Evolutionary conservation across 176 grass and related monocot genomes (phyloP).

Genomic region (Leersia perrieri): DNA sequence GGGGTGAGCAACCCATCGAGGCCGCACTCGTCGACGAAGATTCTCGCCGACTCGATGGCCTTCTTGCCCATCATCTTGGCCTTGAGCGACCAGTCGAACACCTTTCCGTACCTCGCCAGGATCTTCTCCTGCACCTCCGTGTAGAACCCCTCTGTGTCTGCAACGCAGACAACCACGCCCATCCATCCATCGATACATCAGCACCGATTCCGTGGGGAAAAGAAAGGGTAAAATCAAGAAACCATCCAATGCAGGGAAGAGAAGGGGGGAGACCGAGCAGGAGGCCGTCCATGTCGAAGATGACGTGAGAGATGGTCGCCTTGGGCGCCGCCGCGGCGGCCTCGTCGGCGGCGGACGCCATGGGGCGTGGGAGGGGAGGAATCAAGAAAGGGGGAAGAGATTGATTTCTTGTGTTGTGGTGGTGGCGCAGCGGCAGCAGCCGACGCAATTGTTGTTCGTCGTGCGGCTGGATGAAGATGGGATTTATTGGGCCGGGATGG

Average conservation of each 20-base stretch:
- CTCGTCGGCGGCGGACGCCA: conserved; percentile 37
- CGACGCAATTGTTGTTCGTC: too few relatives aligned
- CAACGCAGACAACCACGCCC: background rate
- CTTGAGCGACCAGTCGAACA: conserved; percentile 94
- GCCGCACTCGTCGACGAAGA: conserved; percentile 72
- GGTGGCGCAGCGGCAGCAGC: background rate
- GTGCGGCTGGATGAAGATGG: too few relatives aligned
- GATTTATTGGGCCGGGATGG: too few relatives aligned
- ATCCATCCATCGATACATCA: too few relatives aligned
- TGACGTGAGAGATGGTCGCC: conserved; percentile 65
- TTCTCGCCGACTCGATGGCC: conserved; percentile 67
- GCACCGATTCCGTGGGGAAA: background rate
- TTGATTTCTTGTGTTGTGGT: background rate
- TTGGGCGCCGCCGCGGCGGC: background rate
- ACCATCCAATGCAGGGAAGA: background rate
- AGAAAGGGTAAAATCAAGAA: background rate
- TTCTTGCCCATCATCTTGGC: conserved; percentile 99
- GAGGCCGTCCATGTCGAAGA: conserved; percentile 95
- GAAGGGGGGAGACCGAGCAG: conserved; percentile 50
- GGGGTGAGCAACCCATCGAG: conserved; percentile 68
- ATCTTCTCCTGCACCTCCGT: conserved; percentile 95
- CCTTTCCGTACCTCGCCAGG: conserved; percentile 77
- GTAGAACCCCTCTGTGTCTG: conserved; percentile 95
- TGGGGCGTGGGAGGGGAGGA: background rate
- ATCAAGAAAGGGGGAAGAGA: background rate